A percentile compares a stretch with the other conserved stretches of the same genome.
Evolutionary conservation across 176 grass and related monocot species (phyloP).

Genomic region (Lolium multiflorum): DNA sequence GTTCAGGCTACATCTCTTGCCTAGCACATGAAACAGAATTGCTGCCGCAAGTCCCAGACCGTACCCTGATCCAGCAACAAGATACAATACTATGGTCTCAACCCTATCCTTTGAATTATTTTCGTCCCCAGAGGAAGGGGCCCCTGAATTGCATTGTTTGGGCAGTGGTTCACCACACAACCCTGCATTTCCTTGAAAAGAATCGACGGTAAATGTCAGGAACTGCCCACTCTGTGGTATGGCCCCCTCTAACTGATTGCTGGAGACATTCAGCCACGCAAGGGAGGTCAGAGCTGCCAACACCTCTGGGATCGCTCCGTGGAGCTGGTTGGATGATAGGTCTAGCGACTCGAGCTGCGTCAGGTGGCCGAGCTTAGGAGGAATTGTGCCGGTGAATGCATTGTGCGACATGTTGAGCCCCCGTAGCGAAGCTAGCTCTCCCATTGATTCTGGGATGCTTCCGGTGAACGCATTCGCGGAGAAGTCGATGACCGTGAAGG

Average conservation of each 20-base stretch:
- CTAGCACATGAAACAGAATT: constrained; percentile 3
- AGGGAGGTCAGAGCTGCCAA: background rate
- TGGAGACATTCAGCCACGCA: constrained; percentile 38
- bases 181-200: constrained; percentile 17
- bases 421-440: constrained; percentile 40
- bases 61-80: constrained; percentile 20
- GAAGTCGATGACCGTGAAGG: constrained; percentile 40
- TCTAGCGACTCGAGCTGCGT: constrained; percentile 31
- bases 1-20: background rate
- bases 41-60: constrained; percentile 25
- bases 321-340: constrained; percentile 13
- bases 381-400: constrained; percentile 45
- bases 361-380: constrained; percentile 1
- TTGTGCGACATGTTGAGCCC: constrained; percentile 66
- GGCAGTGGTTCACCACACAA: constrained; percentile 37
- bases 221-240: constrained; percentile 38
- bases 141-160: constrained; percentile 9
- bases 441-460: constrained; percentile 45
- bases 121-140: background rate
- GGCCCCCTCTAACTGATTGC: constrained; percentile 25
- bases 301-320: constrained; percentile 24
- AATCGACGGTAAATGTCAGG: constrained; percentile 20
- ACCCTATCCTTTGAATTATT: background rate
- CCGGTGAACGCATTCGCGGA: constrained; percentile 41
- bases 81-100: constrained; percentile 9